Evolutionary conservation across 352 stramenopile genomes (phyloP).

Genomic region (Phytophthora tubulina): DNA sequence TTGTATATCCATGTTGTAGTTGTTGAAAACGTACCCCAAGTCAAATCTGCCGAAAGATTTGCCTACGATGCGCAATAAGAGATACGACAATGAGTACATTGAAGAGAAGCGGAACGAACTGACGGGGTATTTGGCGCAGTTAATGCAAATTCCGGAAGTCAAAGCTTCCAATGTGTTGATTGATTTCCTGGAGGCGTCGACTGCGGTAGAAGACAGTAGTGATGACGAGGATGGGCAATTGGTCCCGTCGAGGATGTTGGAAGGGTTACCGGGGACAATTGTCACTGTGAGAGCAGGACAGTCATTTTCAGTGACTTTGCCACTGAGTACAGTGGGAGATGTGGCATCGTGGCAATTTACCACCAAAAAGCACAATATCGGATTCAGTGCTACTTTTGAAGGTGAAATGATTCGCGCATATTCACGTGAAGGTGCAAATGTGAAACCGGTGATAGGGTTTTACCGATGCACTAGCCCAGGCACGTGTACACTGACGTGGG

Average conservation of each 20-base stretch:
- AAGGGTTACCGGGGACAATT: slow-evolving; percentile 67
- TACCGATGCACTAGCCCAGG: slow-evolving; percentile 64
- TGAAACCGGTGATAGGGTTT: slow-evolving; percentile 71
- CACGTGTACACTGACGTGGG: slow-evolving; percentile 75
- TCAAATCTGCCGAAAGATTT: slow-evolving; percentile 69
- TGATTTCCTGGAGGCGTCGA: slow-evolving; percentile 69
- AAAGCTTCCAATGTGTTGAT: slow-evolving; percentile 61
- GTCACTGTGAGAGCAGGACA: slow-evolving; percentile 73
- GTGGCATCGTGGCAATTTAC: slow-evolving; percentile 77
- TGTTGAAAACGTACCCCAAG: slow-evolving; percentile 82
- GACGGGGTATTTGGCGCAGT: slow-evolving; percentile 62
- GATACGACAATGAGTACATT: slow-evolving; percentile 82
- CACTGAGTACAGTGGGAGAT: slow-evolving; percentile 53
- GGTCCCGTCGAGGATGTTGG: slow-evolving; percentile 57
- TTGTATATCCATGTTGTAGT: slow-evolving; percentile 38
- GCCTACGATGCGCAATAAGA: slow-evolving; percentile 74
- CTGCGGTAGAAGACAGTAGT: slow-evolving; percentile 56
- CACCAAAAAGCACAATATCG: slow-evolving; percentile 86
- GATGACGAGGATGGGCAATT: slow-evolving; percentile 60
- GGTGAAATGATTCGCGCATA: slow-evolving; percentile 68
- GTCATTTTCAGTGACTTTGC: slow-evolving; percentile 73
- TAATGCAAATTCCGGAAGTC: slow-evolving; percentile 68
- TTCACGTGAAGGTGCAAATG: slow-evolving; percentile 67
- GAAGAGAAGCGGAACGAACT: slow-evolving; percentile 74
- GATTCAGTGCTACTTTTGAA: slow-evolving; percentile 82